Percentiles rank a stretch among this genome's conserved stretches.
phyloP scores from a whole-genome alignment of 2,329 filamentous ascomycete species.

The Albophoma yamanashiensis region DNA sequence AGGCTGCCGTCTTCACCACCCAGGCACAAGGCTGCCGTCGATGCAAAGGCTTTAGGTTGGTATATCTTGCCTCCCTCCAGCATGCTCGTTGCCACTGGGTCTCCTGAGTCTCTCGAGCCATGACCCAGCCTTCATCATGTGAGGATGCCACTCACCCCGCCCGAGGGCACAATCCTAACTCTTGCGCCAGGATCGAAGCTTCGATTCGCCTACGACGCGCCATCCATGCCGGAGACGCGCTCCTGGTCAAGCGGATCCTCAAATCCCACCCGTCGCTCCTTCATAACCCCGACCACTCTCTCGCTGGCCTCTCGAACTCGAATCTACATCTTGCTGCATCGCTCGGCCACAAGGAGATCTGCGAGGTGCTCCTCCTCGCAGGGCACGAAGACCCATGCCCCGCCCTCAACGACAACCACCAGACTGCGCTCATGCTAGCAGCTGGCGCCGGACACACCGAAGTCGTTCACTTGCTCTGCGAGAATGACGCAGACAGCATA shows the following conservation, averaged over 20 bases:
- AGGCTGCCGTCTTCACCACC: background rate
- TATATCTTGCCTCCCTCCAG: background rate
- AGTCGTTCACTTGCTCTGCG: conserved; percentile 61
- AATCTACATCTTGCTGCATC: conserved; percentile 72
- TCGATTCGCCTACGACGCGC: conserved; percentile 70
- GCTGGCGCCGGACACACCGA: conserved; percentile 59
- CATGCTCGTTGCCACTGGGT: background rate
- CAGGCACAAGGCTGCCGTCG: background rate
- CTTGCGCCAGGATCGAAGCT: conserved; percentile 56
- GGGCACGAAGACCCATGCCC: conserved; percentile 67
- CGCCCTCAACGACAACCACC: conserved; percentile 66
- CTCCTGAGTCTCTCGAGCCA: background rate
- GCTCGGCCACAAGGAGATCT: conserved; percentile 59
- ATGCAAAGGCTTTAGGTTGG: background rate
- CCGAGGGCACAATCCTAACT: background rate
- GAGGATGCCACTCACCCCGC: background rate
- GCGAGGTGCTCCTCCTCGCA: conserved; percentile 56
- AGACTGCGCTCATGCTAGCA: conserved; percentile 76
- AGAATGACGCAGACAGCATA: conserved; percentile 51
- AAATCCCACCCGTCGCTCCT: conserved; percentile 59
- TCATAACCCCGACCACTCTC: conserved; percentile 67
- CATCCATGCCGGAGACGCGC: conserved; percentile 61
- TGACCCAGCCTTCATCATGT: background rate
- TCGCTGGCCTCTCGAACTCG: conserved; percentile 63
- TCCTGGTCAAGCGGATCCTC: conserved; percentile 68